phyloP scores from a whole-genome alignment of 2,329 filamentous ascomycete genomes.

The Aspergillus caelatus region DNA sequence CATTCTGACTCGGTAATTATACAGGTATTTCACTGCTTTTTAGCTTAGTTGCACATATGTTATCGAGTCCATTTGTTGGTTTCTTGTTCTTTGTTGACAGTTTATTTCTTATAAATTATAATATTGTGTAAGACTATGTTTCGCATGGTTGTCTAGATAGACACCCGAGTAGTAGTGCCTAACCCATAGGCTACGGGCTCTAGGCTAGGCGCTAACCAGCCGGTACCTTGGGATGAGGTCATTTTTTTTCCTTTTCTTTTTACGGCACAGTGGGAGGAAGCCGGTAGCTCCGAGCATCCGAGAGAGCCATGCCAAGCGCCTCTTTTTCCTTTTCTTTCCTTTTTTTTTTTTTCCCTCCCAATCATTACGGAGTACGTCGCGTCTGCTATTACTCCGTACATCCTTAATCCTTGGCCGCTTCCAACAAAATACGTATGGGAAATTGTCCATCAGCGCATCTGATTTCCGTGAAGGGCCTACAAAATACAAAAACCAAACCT shows the following conservation, averaged over 20 bases:
- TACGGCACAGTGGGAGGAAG: conserved; percentile 14
- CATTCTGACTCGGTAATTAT: background rate
- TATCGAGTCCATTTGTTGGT: background rate
- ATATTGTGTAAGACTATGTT: background rate
- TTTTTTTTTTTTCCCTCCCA: background rate
- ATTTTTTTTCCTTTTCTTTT: background rate
- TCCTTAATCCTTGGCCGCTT: background rate
- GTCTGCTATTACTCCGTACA: background rate
- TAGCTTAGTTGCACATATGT: background rate
- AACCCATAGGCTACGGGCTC: conserved; percentile 7
- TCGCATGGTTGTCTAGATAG: conserved; percentile 1
- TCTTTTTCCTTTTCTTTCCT: background rate
- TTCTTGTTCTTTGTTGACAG: background rate
- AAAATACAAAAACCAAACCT: background rate
- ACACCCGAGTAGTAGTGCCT: conserved; percentile 9
- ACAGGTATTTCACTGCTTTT: background rate
- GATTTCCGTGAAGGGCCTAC: background rate
- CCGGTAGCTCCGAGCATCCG: conserved; percentile 21
- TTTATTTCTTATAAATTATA: background rate
- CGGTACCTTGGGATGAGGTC: conserved; percentile 25
- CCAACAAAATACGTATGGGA: background rate
- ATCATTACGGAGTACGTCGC: background rate
- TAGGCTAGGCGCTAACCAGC: conserved; percentile 17
- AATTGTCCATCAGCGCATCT: background rate
- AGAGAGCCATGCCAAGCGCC: conserved; percentile 6